A percentile compares a stretch with the other conserved stretches of the same genome.
Evolutionary conservation across 202 grass and related monocot genomes (phyloP).

Genomic region (Brachypodium distachyon): DNA sequence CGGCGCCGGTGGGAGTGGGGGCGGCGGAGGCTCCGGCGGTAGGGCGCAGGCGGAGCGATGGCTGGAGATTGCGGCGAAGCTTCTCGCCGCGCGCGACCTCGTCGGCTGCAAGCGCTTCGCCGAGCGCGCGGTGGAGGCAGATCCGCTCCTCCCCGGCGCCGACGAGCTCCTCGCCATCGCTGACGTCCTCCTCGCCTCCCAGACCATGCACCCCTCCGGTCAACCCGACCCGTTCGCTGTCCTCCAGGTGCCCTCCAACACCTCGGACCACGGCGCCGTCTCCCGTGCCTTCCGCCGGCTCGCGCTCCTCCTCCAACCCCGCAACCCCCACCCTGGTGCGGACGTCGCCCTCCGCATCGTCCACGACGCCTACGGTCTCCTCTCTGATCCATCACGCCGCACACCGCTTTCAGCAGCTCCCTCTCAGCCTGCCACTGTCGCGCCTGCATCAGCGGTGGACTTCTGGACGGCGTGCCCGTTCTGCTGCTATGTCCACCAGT

Average conservation of each 20-base stretch:
- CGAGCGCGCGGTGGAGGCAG: conserved; percentile 66
- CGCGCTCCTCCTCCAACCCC: conserved; percentile 51
- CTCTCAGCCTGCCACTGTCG: not conserved
- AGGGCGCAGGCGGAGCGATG: conserved; percentile 62
- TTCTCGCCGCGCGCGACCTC: conserved; percentile 70
- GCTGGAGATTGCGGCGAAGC: conserved; percentile 70
- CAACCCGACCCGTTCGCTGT: conserved; percentile 23
- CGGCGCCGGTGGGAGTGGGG: not conserved
- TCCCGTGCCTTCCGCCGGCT: conserved; percentile 74
- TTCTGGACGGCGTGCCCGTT: conserved; percentile 94
- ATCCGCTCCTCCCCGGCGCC: conserved; percentile 76
- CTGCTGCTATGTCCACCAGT: conserved; percentile 88
- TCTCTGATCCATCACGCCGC: conserved; percentile 53
- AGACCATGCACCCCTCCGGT: conserved; percentile 30
- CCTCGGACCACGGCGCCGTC: conserved; percentile 34
- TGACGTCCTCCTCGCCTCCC: conserved; percentile 83
- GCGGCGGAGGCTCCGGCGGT: conserved; percentile 4
- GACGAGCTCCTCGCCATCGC: conserved; percentile 77
- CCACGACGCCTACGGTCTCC: conserved; percentile 48
- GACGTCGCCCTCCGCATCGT: conserved; percentile 72
- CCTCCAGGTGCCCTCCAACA: conserved; percentile 32
- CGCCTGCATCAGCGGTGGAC: not conserved
- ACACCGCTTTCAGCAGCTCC: not conserved
- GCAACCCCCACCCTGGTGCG: conserved; percentile 54
- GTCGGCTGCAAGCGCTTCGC: conserved; percentile 85